Evolutionary conservation across 805 yeast genomes (phyloP), one percentile per base, ranked within the genome.

Genomic region (Kodamaea kakaduensis): DNA sequence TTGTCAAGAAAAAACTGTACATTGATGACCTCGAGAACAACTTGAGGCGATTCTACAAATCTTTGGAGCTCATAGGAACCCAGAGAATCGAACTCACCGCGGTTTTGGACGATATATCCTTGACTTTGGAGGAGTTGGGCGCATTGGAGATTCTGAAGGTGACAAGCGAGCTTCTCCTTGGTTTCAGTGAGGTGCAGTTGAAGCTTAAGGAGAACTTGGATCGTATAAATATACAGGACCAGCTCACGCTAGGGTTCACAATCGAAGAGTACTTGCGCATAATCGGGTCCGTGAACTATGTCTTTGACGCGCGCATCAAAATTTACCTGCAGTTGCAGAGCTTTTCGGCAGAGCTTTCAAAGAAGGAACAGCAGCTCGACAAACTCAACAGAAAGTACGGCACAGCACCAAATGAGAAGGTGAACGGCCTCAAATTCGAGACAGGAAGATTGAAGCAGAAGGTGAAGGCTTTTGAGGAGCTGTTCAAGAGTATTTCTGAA

Each of bases 241-340:
- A 88, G 50, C 64, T 90, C 43, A 87, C 96, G 0, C 62, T 90
- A 31, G 95, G 95, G 2, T 75, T 84, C 17, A 85, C 95, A 1
- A 64, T 90, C 25, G 96, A 90, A 54, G 97, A 89, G 54, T 89
- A 93, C 54, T 66, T 80, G 32, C 72, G 97, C 32, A 65, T 81
- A 10, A 76, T 89, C 17, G 80, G 83, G 7, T 84, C 95, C 18
- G 74, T 87, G 20, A 75, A 81, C 44, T 73, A 77, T 30, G 78
- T 84, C 4, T 81, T 89, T 45, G 78, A 78, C 31, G 87, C 86
- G 38, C 72, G 97, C 46, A 71, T 77, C 38, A 84, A 78, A 36
- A 52, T 64, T n/a, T 65, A 62, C 43, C 61, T 52, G 37, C 67
- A 61, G 20, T 61, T 48, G 39, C 50, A 71, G 44, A 73, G 71